Evolutionary conservation across 495 filamentous ascomycete species (phyloP).

Genomic region (Tuber microsphaerosporum): DNA sequence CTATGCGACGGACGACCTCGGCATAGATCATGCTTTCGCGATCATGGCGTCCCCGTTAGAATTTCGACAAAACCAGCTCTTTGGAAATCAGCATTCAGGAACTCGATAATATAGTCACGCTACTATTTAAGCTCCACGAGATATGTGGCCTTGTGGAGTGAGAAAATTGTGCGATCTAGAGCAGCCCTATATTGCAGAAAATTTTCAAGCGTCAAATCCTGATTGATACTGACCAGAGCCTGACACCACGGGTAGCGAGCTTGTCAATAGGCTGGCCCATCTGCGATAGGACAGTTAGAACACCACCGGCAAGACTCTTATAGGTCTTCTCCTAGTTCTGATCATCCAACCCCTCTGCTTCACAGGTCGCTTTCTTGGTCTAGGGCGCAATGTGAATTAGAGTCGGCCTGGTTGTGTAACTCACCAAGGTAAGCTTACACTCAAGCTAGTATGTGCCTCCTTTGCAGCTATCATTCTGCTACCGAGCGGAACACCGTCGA

Average conservation of each 20-base stretch:
- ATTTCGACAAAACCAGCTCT: constrained; percentile 96
- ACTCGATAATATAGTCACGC: constrained; percentile 90
- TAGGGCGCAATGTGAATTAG: constrained; percentile 15
- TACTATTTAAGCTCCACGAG: constrained; percentile 85
- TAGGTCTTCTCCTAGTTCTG: constrained; percentile 94
- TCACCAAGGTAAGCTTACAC: constrained; percentile 37
- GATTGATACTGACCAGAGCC: constrained; percentile 59
- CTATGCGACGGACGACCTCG: constrained; percentile 87
- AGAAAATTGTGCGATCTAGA: constrained; percentile 97
- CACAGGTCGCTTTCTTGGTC: constrained; percentile 90
- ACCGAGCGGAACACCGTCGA: constrained; percentile 81
- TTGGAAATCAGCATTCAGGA: constrained; percentile 95
- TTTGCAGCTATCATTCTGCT: constrained; percentile 92
- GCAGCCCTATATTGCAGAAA: constrained; percentile 53
- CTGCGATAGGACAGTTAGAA: constrained; percentile 91
- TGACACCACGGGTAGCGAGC: constrained; percentile 85
- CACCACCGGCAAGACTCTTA: constrained; percentile 79
- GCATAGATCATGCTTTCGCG: constrained; percentile 96
- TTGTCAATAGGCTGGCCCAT: constrained; percentile 99
- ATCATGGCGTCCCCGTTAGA: constrained; percentile 72
- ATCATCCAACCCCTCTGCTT: constrained; percentile 85
- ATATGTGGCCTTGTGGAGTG: constrained; percentile 86
- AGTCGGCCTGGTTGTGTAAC: background rate
- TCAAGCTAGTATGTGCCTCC: constrained; percentile 74
- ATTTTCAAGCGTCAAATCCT: background rate